Conservation (phyloP, 2,329 filamentous ascomycete species). For the Xylaria sp. region DNA sequence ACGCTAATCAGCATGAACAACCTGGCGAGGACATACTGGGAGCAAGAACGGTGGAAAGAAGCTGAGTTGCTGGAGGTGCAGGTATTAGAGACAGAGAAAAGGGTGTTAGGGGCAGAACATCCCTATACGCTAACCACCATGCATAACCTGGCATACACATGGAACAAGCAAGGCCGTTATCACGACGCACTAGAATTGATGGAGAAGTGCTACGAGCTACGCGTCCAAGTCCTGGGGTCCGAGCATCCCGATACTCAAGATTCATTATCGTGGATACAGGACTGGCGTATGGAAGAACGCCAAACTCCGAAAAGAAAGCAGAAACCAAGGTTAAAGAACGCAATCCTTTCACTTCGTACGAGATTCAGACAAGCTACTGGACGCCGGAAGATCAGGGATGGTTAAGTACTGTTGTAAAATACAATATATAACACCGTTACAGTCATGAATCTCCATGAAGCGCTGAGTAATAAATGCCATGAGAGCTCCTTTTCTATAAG, state of each 20-base stretch:
- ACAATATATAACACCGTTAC: not conserved
- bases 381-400: not conserved
- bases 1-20: not conserved
- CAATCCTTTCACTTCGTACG: not conserved
- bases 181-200: constrained; percentile 10
- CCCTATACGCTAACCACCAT: not conserved
- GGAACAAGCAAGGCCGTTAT: constrained; percentile 5
- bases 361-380: not conserved
- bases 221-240: not conserved
- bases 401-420: not conserved
- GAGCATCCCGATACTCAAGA: constrained; percentile 11
- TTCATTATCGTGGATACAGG: not conserved
- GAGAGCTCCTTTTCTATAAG: too few species aligned
- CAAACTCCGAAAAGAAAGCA: not conserved
- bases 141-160: not conserved
- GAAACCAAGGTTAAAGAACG: not conserved
- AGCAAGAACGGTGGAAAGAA: not conserved
- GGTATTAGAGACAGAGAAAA: not conserved
- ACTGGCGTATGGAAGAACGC: not conserved
- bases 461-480: not conserved
- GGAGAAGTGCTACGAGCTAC: not conserved
- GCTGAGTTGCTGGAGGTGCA: constrained; percentile 1
- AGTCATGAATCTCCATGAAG: not conserved
- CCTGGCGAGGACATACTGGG: not conserved
- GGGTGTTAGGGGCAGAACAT: not conserved